A percentile compares a stretch with the other conserved stretches of the same genome.
phyloP scores from a whole-genome alignment of 768 basidiomycete species.

The Boletales sp. region DNA sequence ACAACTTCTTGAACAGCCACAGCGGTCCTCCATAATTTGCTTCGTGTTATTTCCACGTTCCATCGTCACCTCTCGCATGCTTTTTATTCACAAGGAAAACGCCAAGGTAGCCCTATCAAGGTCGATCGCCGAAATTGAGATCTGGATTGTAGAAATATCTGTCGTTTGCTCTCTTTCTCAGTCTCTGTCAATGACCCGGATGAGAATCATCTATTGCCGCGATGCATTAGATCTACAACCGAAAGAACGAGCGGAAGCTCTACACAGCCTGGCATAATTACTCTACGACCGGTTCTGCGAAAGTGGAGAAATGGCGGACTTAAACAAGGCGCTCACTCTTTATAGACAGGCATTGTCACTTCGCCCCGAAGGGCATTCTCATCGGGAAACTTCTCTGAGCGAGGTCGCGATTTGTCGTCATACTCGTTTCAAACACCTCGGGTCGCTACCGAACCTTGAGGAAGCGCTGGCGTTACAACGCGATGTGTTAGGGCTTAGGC shows the following conservation, averaged over 20 bases:
- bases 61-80: too few species aligned
- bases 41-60: too few species aligned
- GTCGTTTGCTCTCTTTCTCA: not conserved
- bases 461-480: not conserved
- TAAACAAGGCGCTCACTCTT: not conserved
- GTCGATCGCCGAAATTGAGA: too few species aligned
- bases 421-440: not conserved
- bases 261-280: not conserved
- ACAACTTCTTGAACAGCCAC: too few species aligned
- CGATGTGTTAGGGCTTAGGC: not conserved
- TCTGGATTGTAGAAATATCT: too few species aligned
- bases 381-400: not conserved
- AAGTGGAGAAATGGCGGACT: not conserved
- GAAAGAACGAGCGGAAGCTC: not conserved
- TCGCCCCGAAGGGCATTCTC: not conserved
- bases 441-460: not conserved
- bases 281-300: not conserved
- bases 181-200: not conserved
- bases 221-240: not conserved
- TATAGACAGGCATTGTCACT: not conserved
- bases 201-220: not conserved
- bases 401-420: not conserved
- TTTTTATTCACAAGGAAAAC: too few species aligned
- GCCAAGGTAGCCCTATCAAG: too few species aligned
- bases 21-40: too few species aligned